Evolutionary conservation across 306 rosid genomes (phyloP), one percentile per base, ranked within the genome.

Genomic region (Pterocarpus macrocarpus): DNA sequence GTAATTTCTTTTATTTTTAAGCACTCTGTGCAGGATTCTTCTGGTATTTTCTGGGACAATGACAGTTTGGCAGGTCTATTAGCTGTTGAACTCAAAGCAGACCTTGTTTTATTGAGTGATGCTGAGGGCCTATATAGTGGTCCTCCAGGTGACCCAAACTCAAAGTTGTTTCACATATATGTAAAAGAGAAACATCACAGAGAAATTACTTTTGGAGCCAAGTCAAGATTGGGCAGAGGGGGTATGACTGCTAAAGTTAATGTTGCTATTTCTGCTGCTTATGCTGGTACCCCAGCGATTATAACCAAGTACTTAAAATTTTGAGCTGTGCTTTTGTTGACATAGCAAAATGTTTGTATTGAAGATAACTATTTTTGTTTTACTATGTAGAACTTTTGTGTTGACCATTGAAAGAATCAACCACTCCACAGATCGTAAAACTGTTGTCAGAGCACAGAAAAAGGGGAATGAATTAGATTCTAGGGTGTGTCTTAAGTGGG

Each of bases 21-120:
- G 84, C 75, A 57, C n/a, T 45, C 66, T 80, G 78, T 69, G 81
- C 97, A 94, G 97, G 98, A 94, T 64, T 88, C 97, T 71, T 89
- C 97, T 55, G 98, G 98, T 73, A 92, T 92, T 70, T 94, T 92
- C 64, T 92, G 97, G 98, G 98, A 94, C 69, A 94, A 94, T 77
- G 98, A 92, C 78, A 92, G 98, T 72, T 91, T 94, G 87, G 97
- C 98, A 5, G 88, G 94, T 73, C 82, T 92, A 38, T 79, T 94
- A 85, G 97, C 98, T 35, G 49, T 83, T 71, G 97, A 94, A 84
- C 91, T 90, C 32, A 92, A 94, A 75, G 98, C 96, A 65, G 97
- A 94, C 75, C 91, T 94, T 34, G 94, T 94, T 77, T 56, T 94
- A 62, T 63, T 94, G 86, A 94, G 97, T 77, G 98, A 94, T 86